A percentile compares a stretch with the other conserved stretches of the same genome.
Conservation (phyloP, 352 stramenopile genomes). For the Pelagophyceae sp. region DNA sequence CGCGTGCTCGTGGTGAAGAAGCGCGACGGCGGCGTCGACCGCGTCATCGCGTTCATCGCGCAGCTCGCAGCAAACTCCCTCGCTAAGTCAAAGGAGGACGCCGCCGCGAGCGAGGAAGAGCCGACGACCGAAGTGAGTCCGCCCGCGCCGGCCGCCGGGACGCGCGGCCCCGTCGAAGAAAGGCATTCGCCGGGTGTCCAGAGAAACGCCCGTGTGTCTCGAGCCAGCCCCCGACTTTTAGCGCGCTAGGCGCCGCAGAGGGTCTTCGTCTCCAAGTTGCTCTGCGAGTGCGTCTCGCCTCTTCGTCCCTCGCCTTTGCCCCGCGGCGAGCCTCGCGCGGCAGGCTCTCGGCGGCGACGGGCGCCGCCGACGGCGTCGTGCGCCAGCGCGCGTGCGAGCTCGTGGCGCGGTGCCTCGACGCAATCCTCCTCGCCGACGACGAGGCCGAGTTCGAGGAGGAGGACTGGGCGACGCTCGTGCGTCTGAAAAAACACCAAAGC, state of each 20-base stretch:
- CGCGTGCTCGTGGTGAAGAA: constrained; percentile 14
- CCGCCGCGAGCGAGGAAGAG: not conserved
- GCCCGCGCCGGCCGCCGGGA: too few relatives aligned
- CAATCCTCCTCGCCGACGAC: not conserved
- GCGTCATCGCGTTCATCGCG: not conserved
- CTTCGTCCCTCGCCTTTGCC: too few relatives aligned
- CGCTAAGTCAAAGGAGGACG: not conserved
- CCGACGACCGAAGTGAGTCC: too few relatives aligned
- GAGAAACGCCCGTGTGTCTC: too few relatives aligned
- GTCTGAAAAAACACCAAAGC: too few relatives aligned
- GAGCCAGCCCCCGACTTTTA: too few relatives aligned
- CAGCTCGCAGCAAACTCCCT: not conserved
- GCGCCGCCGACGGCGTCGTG: not conserved
- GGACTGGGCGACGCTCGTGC: not conserved
- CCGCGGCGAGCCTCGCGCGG: not conserved
- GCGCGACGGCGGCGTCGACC: not conserved
- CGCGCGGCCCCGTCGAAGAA: too few relatives aligned
- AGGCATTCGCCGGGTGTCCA: too few relatives aligned
- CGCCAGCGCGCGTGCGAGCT: not conserved
- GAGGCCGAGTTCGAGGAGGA: not conserved
- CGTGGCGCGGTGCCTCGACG: not conserved
- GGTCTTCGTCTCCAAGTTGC: not conserved
- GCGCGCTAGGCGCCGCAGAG: too few relatives aligned
- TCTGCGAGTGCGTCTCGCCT: not conserved
- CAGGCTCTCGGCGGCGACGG: not conserved